Conservation (phyloP, 2,329 filamentous ascomycete genomes). For the Conoideocrella luteorostrata region DNA sequence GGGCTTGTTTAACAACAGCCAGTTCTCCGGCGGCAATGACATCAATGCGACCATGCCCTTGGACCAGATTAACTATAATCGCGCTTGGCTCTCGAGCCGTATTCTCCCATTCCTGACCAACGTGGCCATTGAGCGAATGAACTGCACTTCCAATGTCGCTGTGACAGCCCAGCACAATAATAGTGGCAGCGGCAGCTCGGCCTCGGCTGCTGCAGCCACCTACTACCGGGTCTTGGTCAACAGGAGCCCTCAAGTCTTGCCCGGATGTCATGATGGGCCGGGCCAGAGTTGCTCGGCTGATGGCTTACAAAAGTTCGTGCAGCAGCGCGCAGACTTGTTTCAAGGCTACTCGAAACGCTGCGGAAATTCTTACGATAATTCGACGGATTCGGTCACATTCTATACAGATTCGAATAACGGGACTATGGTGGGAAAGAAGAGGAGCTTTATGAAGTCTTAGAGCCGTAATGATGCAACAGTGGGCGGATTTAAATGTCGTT, state of each 20-base stretch:
- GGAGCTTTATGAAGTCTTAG: neutral
- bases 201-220: neutral
- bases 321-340: constrained; percentile 30
- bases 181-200: neutral
- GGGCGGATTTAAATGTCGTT: too few species aligned
- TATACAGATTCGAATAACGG: constrained; percentile 24
- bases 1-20: constrained; percentile 64
- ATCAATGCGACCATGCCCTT: constrained; percentile 61
- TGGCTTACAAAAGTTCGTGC: constrained; percentile 32
- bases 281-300: constrained; percentile 35
- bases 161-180: neutral
- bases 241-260: constrained; percentile 34
- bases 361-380: constrained; percentile 26
- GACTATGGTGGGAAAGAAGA: constrained; percentile 11
- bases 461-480: too few species aligned
- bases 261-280: constrained; percentile 36
- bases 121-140: constrained; percentile 58
- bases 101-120: constrained; percentile 61
- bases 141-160: constrained; percentile 33
- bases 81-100: constrained; percentile 57
- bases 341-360: constrained; percentile 35
- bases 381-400: constrained; percentile 27
- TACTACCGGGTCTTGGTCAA: constrained; percentile 41
- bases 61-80: constrained; percentile 54
- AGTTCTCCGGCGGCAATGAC: constrained; percentile 39